Evolutionary conservation across 495 filamentous ascomycete species (phyloP).

Genomic region (Trichocladium uniseriatum): DNA sequence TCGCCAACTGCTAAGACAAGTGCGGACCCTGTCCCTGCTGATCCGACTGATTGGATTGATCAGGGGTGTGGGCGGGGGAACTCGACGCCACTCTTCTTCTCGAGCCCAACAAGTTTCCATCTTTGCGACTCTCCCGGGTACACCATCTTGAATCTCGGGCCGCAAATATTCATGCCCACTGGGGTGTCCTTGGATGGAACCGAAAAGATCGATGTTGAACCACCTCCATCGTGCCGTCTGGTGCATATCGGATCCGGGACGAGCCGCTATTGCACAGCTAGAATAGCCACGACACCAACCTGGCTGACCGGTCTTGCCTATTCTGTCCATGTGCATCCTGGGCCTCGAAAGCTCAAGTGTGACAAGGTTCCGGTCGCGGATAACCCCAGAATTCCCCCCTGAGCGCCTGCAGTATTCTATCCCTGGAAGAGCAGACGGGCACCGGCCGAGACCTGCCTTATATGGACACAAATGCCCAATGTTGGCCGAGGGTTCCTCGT

Average conservation of each 20-base stretch:
- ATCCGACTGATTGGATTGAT: slow-evolving; percentile 4
- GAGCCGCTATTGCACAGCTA: slow-evolving; percentile 3
- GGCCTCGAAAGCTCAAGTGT: slow-evolving; percentile 1
- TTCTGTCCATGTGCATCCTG: background rate
- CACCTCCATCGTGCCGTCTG: background rate
- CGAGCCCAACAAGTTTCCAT: background rate
- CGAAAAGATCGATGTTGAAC: background rate
- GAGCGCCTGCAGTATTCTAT: background rate
- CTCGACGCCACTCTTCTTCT: background rate
- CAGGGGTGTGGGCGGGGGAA: background rate
- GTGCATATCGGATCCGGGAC: background rate
- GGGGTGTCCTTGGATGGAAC: background rate
- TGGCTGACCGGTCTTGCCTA: background rate
- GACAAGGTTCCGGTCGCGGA: background rate
- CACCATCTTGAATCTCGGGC: background rate
- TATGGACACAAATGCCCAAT: background rate
- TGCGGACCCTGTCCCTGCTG: background rate
- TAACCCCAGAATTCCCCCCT: background rate
- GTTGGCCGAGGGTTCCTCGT: too few species aligned
- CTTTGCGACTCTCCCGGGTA: background rate
- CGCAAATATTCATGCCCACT: background rate
- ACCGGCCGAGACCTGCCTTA: background rate
- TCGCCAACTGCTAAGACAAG: background rate
- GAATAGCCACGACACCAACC: background rate
- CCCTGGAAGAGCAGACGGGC: background rate